A percentile compares a stretch with the other conserved stretches of the same genome.
Evolutionary conservation across 306 rosid species (phyloP).

Genomic region (Benincasa hispida): DNA sequence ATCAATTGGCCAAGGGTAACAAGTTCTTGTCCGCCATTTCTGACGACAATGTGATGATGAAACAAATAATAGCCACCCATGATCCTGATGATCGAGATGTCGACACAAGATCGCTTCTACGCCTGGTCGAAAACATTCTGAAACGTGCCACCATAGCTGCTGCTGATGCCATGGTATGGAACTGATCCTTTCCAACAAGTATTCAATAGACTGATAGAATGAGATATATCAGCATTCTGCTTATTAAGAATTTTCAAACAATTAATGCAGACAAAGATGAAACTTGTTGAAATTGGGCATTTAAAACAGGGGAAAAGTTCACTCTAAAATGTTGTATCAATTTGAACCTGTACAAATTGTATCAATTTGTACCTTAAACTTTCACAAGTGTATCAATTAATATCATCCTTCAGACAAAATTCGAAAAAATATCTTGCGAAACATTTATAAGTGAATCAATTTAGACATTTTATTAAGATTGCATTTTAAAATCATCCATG

Average conservation of each 20-base stretch:
- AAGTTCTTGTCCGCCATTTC: conserved; percentile 12
- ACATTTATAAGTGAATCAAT: too few species aligned
- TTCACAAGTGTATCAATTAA: too few species aligned
- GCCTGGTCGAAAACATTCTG: conserved; percentile 43
- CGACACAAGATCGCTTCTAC: conserved; percentile 37
- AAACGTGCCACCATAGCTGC: conserved; percentile 15
- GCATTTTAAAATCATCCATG: too few species aligned
- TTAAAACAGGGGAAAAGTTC: not conserved
- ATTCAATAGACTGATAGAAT: not conserved
- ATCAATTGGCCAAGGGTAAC: conserved; percentile 26
- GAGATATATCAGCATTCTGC: not conserved
- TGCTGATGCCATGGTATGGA: conserved; percentile 14
- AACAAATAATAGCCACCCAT: conserved; percentile 34
- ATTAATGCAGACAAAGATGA: not conserved
- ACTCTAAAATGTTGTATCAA: too few species aligned
- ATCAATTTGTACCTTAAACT: too few species aligned
- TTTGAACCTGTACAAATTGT: too few species aligned
- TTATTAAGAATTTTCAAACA: not conserved
- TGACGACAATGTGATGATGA: conserved; percentile 31
- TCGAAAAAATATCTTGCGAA: too few species aligned
- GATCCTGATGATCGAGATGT: conserved; percentile 29
- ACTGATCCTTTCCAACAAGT: not conserved
- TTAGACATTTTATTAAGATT: too few species aligned
- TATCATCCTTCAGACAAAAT: too few species aligned
- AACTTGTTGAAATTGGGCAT: not conserved